A percentile compares a stretch with the other conserved stretches of the same genome.
These are phyloP conservation scores for Leccinum subrobustum DNA, from an alignment of 1,284 basidiomycete species.

Conservation along the genomic window DNA sequence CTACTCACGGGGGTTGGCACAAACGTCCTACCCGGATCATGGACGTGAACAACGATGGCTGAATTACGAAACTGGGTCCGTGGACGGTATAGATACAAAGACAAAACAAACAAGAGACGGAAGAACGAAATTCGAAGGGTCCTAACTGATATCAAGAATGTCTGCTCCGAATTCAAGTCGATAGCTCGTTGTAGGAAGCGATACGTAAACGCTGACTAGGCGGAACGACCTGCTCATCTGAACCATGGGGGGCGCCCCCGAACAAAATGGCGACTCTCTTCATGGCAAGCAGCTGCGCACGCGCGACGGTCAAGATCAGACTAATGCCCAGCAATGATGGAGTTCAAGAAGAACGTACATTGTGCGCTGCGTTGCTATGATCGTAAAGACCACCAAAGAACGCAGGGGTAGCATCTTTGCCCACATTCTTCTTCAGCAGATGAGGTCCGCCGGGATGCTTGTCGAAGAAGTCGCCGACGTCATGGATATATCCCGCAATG, in stretches of 20 bases:
- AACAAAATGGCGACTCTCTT: conserved; percentile 84
- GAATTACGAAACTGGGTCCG: neutral
- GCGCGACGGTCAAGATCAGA: conserved; percentile 15
- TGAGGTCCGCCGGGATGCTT: conserved; percentile 78
- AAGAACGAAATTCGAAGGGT: neutral
- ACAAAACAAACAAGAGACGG: neutral
- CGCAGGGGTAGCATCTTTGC: conserved; percentile 82
- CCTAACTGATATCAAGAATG: neutral
- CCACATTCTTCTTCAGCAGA: conserved; percentile 66
- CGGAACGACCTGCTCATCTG: conserved; percentile 58
- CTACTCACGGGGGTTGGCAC: neutral
- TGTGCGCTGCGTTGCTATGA: conserved; percentile 86
- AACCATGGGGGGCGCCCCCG: conserved; percentile 60
- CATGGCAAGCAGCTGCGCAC: conserved; percentile 67
- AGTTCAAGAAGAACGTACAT: conserved; percentile 45
- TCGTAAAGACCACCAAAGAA: conserved; percentile 93
- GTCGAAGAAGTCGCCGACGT: conserved; percentile 76
- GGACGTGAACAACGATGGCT: neutral
- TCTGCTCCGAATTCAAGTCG: neutral
- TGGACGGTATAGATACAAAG: neutral
- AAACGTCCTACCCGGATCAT: neutral
- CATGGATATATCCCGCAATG: conserved; percentile 86
- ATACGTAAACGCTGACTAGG: conserved; percentile 62
- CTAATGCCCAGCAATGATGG: neutral
- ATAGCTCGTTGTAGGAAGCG: conserved; percentile 40